A percentile compares a stretch with the other conserved stretches of the same genome.
Evolutionary conservation across 805 yeast species (phyloP).

Genomic region (Priceomyces carsonii): DNA sequence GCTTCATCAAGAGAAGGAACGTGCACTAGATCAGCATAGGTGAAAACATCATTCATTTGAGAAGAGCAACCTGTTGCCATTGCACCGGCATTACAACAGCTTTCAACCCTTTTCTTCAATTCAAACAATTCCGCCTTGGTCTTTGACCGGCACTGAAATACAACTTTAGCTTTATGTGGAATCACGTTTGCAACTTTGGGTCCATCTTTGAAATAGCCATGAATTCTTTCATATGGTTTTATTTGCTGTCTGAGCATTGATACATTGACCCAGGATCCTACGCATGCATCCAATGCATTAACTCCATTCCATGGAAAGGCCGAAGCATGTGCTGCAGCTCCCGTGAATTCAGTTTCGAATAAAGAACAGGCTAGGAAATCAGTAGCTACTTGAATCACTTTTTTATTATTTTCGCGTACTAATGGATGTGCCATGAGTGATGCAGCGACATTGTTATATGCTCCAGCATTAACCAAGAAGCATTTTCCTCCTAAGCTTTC

Average conservation of each 20-base stretch:
- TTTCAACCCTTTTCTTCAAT: slow-evolving; percentile 22
- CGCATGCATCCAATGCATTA: slow-evolving; percentile 28
- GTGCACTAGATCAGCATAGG: slow-evolving; percentile 20
- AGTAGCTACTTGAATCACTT: slow-evolving; percentile 10
- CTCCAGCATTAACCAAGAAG: slow-evolving; percentile 22
- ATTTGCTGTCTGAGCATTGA: slow-evolving; percentile 27
- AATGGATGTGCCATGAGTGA: slow-evolving; percentile 26
- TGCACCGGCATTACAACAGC: slow-evolving; percentile 22
- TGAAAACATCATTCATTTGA: slow-evolving; percentile 28
- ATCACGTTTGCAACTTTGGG: slow-evolving; percentile 24
- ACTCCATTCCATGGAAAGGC: slow-evolving; percentile 27
- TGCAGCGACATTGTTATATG: slow-evolving; percentile 19
- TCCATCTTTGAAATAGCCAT: slow-evolving; percentile 20
- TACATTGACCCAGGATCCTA: slow-evolving; percentile 20
- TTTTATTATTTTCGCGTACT: slow-evolving; percentile 1
- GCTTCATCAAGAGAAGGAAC: slow-evolving; percentile 9
- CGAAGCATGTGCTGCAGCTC: slow-evolving; percentile 28
- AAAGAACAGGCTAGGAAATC: slow-evolving; percentile 15
- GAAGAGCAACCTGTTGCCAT: slow-evolving; percentile 31
- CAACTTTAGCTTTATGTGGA: slow-evolving; percentile 18
- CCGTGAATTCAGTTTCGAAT: slow-evolving; percentile 18
- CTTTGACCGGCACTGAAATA: slow-evolving; percentile 15
- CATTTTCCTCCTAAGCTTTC: slow-evolving; percentile 28
- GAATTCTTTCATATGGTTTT: slow-evolving; percentile 21
- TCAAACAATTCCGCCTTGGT: slow-evolving; percentile 16